Percentiles rank a stretch among this genome's conserved stretches.
These are phyloP conservation scores for Rhododendron griersonianum DNA, from an alignment of 148 eudicot species.

Conservation along the genomic window DNA sequence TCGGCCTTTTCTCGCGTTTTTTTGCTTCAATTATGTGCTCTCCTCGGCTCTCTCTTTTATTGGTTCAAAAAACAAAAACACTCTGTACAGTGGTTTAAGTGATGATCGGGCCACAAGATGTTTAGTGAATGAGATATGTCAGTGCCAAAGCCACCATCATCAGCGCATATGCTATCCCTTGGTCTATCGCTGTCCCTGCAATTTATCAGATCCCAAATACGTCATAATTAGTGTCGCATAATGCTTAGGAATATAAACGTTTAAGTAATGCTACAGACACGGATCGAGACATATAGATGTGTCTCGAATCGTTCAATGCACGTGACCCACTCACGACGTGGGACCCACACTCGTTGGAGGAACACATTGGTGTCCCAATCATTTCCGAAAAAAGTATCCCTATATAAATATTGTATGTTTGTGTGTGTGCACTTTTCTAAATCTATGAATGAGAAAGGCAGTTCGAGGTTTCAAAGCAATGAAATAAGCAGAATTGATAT, in stretches of 20 bases:
- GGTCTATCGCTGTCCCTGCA: constrained; percentile 58
- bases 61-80: background rate
- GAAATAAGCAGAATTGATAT: background rate
- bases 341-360: background rate
- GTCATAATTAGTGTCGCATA: background rate
- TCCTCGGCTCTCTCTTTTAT: background rate
- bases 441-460: background rate
- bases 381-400: background rate
- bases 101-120: background rate
- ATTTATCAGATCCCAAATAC: background rate
- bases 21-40: background rate
- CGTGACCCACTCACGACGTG: background rate
- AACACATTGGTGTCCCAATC: background rate
- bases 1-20: background rate
- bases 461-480: background rate
- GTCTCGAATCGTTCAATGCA: background rate
- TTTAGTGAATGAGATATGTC: constrained; percentile 54
- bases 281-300: background rate
- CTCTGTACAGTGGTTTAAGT: background rate
- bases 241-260: background rate
- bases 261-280: background rate
- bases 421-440: background rate
- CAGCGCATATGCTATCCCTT: constrained; percentile 49
- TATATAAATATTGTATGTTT: background rate
- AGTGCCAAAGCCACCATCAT: constrained; percentile 58